A percentile compares a stretch with the other conserved stretches of the same genome.
These are phyloP conservation scores for Penicillium samsonianum DNA, from an alignment of 495 filamentous ascomycete genomes.

Conservation along the genomic window DNA sequence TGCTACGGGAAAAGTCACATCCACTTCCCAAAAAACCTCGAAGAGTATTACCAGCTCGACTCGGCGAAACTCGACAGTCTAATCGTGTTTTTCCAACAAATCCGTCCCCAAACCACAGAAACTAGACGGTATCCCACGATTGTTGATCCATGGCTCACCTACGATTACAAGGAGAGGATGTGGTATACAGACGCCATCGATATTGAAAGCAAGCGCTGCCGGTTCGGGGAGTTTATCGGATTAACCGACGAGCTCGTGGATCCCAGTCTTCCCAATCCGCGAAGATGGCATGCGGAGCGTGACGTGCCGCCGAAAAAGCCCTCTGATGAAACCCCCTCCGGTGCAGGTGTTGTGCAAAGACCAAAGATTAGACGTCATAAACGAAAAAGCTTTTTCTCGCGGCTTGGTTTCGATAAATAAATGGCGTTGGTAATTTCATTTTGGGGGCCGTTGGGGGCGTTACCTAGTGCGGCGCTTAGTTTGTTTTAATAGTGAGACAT, in stretches of 20 bases:
- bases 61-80: not conserved
- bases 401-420: not conserved
- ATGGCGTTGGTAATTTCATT: not conserved
- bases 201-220: not conserved
- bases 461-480: not conserved
- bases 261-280: not conserved
- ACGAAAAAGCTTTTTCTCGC: not conserved
- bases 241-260: not conserved
- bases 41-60: not conserved
- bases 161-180: not conserved
- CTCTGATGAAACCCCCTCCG: not conserved
- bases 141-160: not conserved
- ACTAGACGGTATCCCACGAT: not conserved
- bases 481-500: not conserved
- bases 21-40: not conserved
- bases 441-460: not conserved
- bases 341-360: not conserved
- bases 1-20: not conserved
- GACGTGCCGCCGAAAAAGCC: too few relatives aligned
- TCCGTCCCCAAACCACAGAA: not conserved
- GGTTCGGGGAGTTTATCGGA: not conserved
- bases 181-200: too few relatives aligned
- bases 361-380: not conserved
- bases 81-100: not conserved
- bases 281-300: not conserved